phyloP scores from a whole-genome alignment of 768 basidiomycete species.

The Termitomyces sp. region DNA sequence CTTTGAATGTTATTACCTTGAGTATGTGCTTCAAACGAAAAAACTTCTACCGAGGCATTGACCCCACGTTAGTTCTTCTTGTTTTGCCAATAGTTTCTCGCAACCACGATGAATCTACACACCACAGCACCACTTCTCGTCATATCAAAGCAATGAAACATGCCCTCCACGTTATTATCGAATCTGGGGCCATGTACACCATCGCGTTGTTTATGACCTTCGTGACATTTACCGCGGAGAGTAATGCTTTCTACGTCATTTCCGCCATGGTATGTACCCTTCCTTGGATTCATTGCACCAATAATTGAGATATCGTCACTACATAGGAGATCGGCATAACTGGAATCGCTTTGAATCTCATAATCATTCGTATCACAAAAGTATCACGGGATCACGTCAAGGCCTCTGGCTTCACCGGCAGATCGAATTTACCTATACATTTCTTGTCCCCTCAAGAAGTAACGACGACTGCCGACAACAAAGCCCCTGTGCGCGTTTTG shows the following conservation, averaged over 20 bases:
- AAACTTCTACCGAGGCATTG: too few species aligned
- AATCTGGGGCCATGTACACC: slow-evolving; percentile 5
- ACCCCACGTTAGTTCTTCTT: background rate
- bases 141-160: slow-evolving; percentile 3
- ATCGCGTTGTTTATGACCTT: background rate
- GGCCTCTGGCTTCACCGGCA: background rate
- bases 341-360: slow-evolving; percentile 10
- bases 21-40: slow-evolving; percentile 1
- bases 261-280: slow-evolving; percentile 1
- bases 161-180: slow-evolving; percentile 7
- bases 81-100: slow-evolving; percentile 4
- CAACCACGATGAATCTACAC: slow-evolving; percentile 1
- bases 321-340: slow-evolving; percentile 5
- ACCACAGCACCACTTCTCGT: background rate
- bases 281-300: too few species aligned
- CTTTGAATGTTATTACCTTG: slow-evolving; percentile 16
- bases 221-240: slow-evolving; percentile 2
- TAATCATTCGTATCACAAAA: too few species aligned
- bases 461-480: background rate
- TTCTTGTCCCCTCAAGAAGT: too few species aligned
- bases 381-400: background rate
- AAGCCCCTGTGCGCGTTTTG: too few species aligned
- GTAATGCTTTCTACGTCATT: slow-evolving; percentile 3
- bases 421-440: too few species aligned
- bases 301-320: too few species aligned